These are phyloP conservation scores for Croton laevigatus DNA, from an alignment of 441 rosid genomes.

Conservation along the genomic window DNA sequence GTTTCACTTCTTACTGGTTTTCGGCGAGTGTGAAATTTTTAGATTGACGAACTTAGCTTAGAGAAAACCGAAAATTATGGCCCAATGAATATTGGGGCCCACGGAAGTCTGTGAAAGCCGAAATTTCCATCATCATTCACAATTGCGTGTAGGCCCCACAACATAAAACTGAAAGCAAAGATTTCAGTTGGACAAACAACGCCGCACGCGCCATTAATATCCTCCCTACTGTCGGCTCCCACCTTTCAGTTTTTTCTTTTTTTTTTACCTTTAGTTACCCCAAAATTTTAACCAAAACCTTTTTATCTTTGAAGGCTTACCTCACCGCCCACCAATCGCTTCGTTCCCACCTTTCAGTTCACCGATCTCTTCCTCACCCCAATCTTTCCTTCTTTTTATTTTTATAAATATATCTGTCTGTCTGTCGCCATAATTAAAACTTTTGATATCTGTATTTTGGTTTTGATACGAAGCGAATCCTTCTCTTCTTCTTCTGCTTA, in stretches of 20 bases:
- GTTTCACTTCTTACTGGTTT: too few relatives aligned
- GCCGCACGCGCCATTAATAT: background rate
- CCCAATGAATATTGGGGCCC: background rate
- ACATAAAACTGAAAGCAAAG: background rate
- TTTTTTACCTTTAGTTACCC: too few relatives aligned
- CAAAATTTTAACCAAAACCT: too few relatives aligned
- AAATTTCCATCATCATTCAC: background rate
- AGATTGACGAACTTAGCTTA: too few relatives aligned
- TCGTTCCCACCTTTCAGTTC: background rate
- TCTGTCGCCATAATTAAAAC: background rate
- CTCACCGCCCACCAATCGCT: background rate
- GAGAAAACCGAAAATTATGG: background rate
- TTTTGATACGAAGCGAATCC: slow-evolving; percentile 7
- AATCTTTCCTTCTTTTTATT: background rate
- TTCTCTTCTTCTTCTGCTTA: background rate
- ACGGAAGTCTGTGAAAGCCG: background rate
- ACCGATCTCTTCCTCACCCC: background rate
- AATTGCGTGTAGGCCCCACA: background rate
- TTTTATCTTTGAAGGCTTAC: too few relatives aligned
- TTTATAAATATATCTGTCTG: background rate
- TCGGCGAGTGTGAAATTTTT: background rate
- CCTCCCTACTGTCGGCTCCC: background rate
- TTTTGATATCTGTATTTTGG: background rate
- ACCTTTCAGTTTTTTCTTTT: too few relatives aligned
- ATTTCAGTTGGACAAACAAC: background rate